These are phyloP conservation scores for Tolypocladium nubicola DNA, from an alignment of 2,329 filamentous ascomycete genomes.

Conservation along the genomic window DNA sequence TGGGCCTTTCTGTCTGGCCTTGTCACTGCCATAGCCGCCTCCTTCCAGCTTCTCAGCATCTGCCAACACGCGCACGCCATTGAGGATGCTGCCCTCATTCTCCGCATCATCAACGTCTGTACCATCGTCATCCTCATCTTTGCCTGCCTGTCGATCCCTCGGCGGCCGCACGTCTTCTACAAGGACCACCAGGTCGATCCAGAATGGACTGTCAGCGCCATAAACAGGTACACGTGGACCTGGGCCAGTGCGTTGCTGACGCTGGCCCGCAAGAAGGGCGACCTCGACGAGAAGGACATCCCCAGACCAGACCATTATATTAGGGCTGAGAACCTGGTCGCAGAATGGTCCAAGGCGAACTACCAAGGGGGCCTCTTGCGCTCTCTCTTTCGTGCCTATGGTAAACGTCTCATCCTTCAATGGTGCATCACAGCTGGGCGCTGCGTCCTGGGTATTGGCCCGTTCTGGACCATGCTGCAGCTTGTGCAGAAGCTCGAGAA, in stretches of 20 bases:
- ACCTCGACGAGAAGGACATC: conserved; percentile 52
- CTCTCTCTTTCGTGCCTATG: conserved; percentile 48
- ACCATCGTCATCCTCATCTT: conserved; percentile 33
- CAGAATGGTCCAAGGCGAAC: conserved; percentile 36
- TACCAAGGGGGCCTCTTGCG: conserved; percentile 46
- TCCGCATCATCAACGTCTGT: conserved; percentile 34
- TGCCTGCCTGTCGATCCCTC: conserved; percentile 46
- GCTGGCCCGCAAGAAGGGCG: conserved; percentile 44
- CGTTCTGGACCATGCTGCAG: conserved; percentile 57
- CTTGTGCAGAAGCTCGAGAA: conserved; percentile 56
- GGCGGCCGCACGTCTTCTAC: conserved; percentile 56
- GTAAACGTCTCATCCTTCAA: conserved; percentile 44
- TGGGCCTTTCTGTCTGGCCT: conserved; percentile 38
- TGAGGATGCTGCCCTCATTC: conserved; percentile 30
- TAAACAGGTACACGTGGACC: conserved; percentile 52
- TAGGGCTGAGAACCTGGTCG: conserved; percentile 37
- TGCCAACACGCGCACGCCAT: conserved; percentile 16
- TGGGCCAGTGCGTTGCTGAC: conserved; percentile 50
- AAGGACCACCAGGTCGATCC: conserved; percentile 50
- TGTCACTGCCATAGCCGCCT: conserved; percentile 30
- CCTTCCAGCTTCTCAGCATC: conserved; percentile 33
- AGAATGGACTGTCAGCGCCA: conserved; percentile 49
- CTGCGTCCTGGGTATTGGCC: conserved; percentile 53
- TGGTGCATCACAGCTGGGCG: conserved; percentile 43
- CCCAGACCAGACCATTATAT: conserved; percentile 47